phyloP scores from a whole-genome alignment of 2,329 filamentous ascomycete genomes.

The Ophiostoma quercus region DNA sequence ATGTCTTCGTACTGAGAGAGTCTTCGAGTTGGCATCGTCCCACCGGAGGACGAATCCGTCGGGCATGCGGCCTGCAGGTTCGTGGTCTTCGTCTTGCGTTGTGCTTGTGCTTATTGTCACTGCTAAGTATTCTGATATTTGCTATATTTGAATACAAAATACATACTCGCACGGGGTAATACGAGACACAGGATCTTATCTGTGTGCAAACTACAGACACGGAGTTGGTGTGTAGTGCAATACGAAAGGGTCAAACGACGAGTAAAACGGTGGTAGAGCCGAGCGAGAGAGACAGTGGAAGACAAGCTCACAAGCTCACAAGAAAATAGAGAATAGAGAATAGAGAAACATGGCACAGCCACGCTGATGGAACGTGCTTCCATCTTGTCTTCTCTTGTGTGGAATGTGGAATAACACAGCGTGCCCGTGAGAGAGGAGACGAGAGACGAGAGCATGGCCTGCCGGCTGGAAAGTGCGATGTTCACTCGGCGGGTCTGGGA shows the following conservation, averaged over 20 bases:
- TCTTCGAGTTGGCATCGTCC: not conserved
- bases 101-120: not conserved
- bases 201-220: not conserved
- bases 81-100: not conserved
- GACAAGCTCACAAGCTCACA: not conserved
- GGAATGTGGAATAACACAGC: not conserved
- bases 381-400: not conserved
- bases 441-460: not conserved
- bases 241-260: not conserved
- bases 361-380: not conserved
- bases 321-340: not conserved
- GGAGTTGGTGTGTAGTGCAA: not conserved
- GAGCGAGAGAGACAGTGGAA: not conserved
- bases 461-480: not conserved
- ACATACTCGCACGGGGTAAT: not conserved
- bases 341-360: not conserved
- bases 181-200: conserved; percentile 2
- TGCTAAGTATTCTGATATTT: not conserved
- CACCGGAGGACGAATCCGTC: conserved; percentile 18
- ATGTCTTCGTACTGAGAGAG: too few species aligned
- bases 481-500: not conserved
- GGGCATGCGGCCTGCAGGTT: conserved; percentile 17
- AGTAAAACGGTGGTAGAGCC: not conserved
- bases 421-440: not conserved
- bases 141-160: not conserved